Conservation (phyloP, 1,139 yeast genomes). For the Petasospora fabianii region DNA sequence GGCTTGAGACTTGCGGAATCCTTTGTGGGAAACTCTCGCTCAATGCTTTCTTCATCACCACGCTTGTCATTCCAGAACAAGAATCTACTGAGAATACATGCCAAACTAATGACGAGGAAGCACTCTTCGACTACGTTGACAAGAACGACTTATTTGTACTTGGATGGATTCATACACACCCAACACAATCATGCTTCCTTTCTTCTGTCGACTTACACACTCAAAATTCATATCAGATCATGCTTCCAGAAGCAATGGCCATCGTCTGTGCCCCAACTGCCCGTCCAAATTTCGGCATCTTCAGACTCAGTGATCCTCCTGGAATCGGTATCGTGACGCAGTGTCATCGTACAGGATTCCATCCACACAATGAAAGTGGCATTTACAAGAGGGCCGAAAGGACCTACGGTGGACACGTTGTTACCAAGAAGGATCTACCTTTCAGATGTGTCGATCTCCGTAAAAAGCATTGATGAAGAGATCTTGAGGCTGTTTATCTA, state of each 20-base stretch:
- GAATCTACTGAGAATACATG: constrained; percentile 57
- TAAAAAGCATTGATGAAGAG: constrained; percentile 4
- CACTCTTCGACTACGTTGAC: constrained; percentile 50
- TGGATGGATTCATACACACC: constrained; percentile 72
- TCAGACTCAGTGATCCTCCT: constrained; percentile 58
- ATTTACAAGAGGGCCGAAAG: constrained; percentile 44
- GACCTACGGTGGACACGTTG: constrained; percentile 46
- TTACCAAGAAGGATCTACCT: constrained; percentile 39
- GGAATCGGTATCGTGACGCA: constrained; percentile 50
- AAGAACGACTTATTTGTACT: constrained; percentile 49
- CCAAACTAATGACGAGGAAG: constrained; percentile 52
- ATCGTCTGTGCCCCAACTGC: constrained; percentile 55
- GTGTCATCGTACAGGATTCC: constrained; percentile 47
- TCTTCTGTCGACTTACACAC: constrained; percentile 62
- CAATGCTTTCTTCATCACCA: constrained; percentile 57
- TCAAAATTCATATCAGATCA: constrained; percentile 58
- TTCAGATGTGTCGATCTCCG: constrained; percentile 44
- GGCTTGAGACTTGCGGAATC: constrained; percentile 62
- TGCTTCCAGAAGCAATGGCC: constrained; percentile 66
- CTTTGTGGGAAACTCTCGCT: constrained; percentile 52
- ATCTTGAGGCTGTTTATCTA: too few relatives aligned
- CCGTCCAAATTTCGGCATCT: constrained; percentile 48
- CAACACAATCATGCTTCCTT: constrained; percentile 60
- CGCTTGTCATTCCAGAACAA: constrained; percentile 56
- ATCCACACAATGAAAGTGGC: constrained; percentile 50